Percentiles rank a stretch among this genome's conserved stretches.
These are phyloP conservation scores for Teratosphaeria pseudoeucalypti DNA, from an alignment of 2,329 filamentous ascomycete species.

Conservation along the genomic window DNA sequence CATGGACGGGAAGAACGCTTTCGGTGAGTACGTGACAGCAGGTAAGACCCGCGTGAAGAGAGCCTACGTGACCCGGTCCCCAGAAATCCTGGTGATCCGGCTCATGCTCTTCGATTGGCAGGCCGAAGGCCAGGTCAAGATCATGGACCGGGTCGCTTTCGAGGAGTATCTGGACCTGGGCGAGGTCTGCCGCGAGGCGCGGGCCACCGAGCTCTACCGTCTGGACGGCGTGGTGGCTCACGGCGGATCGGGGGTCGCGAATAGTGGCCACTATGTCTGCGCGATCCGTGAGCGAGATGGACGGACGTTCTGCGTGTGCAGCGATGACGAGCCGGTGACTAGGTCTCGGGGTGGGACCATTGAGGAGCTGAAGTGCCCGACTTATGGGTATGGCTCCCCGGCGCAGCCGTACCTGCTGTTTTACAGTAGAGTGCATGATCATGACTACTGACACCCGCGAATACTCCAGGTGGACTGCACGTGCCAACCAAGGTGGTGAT, in stretches of 20 bases:
- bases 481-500: too few species aligned
- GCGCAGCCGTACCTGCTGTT: background rate
- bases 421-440: background rate
- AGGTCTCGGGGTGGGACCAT: background rate
- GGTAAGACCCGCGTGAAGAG: background rate
- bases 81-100: background rate
- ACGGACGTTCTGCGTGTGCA: constrained; percentile 1
- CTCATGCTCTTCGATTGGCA: background rate
- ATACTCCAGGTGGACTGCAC: too few species aligned
- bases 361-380: background rate
- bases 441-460: background rate
- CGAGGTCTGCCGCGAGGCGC: constrained; percentile 1
- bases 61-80: background rate
- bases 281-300: constrained; percentile 15
- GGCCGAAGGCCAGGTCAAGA: background rate
- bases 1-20: background rate
- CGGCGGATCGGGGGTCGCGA: constrained; percentile 2
- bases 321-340: background rate
- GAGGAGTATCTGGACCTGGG: constrained; percentile 4
- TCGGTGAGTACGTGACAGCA: background rate
- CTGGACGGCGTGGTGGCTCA: constrained; percentile 12
- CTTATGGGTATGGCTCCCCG: background rate
- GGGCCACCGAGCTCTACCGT: constrained; percentile 5
- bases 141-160: background rate
- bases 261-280: constrained; percentile 13